These are phyloP conservation scores for Penicillium maclennaniae DNA, from an alignment of 495 filamentous ascomycete species.

Conservation along the genomic window DNA sequence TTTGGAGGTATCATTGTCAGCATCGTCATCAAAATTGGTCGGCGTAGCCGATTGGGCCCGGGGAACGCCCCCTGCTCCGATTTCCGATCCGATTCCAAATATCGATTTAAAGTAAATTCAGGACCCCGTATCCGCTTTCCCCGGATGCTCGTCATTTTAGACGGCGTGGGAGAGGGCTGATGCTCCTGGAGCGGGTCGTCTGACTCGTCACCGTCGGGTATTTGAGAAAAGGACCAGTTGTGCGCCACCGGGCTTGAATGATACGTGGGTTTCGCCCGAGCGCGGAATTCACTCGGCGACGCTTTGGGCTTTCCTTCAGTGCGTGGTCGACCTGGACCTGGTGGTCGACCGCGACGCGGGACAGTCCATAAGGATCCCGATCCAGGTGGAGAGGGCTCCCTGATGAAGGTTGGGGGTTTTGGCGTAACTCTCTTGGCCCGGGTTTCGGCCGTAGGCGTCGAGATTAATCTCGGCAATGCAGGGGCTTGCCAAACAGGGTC, in stretches of 20 bases:
- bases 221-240: slow-evolving; percentile 45
- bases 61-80: background rate
- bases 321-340: slow-evolving; percentile 21
- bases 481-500: slow-evolving; percentile 39
- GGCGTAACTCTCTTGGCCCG: slow-evolving; percentile 11
- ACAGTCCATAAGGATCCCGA: slow-evolving; percentile 40
- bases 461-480: slow-evolving; percentile 33
- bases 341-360: slow-evolving; percentile 22
- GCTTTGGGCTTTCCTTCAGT: slow-evolving; percentile 23
- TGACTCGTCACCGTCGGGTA: slow-evolving; percentile 39
- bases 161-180: slow-evolving; percentile 33
- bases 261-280: slow-evolving; percentile 25
- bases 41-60: slow-evolving; percentile 15
- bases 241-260: slow-evolving; percentile 35
- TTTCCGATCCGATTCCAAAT: background rate
- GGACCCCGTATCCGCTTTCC: slow-evolving; percentile 17
- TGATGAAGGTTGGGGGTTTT: slow-evolving; percentile 14
- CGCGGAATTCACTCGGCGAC: slow-evolving; percentile 19
- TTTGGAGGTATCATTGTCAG: slow-evolving; percentile 24
- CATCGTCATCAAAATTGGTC: background rate
- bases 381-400: slow-evolving; percentile 33
- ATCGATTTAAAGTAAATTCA: background rate
- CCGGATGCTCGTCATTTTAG: slow-evolving; percentile 18
- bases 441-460: slow-evolving; percentile 31
- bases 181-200: slow-evolving; percentile 46